Evolutionary conservation across 805 yeast species (phyloP).

Genomic region (Pichia rugopelliculosa): DNA sequence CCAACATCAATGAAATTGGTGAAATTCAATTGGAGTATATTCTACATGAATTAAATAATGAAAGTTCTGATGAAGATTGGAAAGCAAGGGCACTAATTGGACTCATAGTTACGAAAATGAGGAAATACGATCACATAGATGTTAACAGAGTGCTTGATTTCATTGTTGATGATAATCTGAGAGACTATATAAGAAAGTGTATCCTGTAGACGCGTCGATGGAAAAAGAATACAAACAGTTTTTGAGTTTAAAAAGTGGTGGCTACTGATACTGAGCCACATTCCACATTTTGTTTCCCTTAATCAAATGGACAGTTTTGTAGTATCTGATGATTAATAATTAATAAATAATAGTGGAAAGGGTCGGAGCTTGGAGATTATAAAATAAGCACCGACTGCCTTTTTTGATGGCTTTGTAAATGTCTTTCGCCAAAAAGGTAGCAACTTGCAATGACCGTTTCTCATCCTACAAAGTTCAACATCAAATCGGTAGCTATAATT

Average conservation of each 20-base stretch:
- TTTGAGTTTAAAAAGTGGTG: background rate
- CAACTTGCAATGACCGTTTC: constrained; percentile 5
- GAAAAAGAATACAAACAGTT: background rate
- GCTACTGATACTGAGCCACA: background rate
- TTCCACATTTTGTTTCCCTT: background rate
- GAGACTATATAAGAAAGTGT: background rate
- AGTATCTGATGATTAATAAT: no score
- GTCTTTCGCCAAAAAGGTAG: background rate
- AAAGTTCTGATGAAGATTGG: constrained; percentile 2
- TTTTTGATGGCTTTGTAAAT: background rate
- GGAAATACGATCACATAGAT: background rate
- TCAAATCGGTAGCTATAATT: constrained; percentile 29
- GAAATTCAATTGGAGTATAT: background rate
- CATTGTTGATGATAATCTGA: background rate
- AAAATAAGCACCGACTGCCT: background rate
- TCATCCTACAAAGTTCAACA: background rate
- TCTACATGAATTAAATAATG: background rate
- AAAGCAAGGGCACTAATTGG: background rate
- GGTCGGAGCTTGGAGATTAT: no score
- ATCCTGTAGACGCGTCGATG: background rate
- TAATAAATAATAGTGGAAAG: no score
- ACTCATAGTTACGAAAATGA: background rate
- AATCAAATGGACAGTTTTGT: no score
- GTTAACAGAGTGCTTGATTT: background rate
- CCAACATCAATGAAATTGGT: background rate